phyloP scores from a whole-genome alignment of 257 asterid genomes.

The Jasminum sambac region DNA sequence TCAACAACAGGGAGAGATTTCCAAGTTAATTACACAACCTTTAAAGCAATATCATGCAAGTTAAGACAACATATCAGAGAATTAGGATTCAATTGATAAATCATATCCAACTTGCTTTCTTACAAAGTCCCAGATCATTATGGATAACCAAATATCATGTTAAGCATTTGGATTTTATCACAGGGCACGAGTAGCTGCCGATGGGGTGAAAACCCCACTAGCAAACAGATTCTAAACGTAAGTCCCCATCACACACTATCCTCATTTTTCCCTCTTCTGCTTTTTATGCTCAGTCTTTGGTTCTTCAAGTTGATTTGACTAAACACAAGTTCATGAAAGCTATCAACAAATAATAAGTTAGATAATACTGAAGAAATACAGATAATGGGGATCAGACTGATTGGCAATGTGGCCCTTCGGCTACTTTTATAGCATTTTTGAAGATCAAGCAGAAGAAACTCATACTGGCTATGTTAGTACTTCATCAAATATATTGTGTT shows the following conservation, averaged over 20 bases:
- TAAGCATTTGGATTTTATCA: not conserved
- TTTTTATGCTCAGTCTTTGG: not conserved
- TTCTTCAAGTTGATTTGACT: not conserved
- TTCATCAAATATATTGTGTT: not conserved
- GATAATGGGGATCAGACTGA: not conserved
- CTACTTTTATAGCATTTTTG: not conserved
- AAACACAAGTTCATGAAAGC: not conserved
- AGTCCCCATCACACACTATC: not conserved
- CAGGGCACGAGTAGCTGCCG: not conserved
- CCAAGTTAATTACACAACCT: not conserved
- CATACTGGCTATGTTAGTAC: not conserved
- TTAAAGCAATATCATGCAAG: not conserved
- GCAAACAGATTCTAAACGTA: not conserved
- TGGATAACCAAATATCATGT: not conserved
- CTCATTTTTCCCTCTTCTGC: not conserved
- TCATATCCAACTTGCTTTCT: not conserved
- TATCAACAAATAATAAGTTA: too few species aligned
- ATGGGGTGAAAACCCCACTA: not conserved
- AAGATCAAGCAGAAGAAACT: not conserved
- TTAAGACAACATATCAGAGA: not conserved
- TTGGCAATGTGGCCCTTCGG: not conserved
- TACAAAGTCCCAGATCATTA: not conserved
- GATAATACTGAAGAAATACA: too few species aligned
- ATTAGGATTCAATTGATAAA: not conserved
- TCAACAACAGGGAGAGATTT: not conserved